These are phyloP conservation scores for Thelephora terrestris DNA, from an alignment of 1,284 basidiomycete genomes.

Conservation along the genomic window DNA sequence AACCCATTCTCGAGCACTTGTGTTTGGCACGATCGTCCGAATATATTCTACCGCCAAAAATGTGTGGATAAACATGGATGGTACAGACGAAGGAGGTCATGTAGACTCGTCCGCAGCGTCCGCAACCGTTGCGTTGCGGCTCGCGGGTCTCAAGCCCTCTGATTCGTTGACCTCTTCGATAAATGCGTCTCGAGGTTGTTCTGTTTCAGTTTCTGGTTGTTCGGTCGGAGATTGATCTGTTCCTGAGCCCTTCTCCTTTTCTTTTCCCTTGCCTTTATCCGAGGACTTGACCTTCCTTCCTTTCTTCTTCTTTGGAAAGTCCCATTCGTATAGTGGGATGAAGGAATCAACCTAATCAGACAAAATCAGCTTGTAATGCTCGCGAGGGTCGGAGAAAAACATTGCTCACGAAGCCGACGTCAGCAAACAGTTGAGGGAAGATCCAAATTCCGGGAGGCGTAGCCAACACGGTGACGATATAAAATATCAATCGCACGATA, in stretches of 20 bases:
- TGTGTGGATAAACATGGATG: constrained; percentile 1
- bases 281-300: constrained; percentile 56
- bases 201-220: constrained; percentile 8
- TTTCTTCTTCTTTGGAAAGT: constrained; percentile 84
- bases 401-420: constrained; percentile 91
- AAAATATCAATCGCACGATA: constrained; percentile 89
- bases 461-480: constrained; percentile 83
- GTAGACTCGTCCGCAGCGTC: constrained; percentile 25
- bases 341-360: constrained; percentile 88
- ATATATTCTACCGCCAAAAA: constrained; percentile 17
- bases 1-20: not conserved
- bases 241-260: constrained; percentile 11
- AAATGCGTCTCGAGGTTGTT: constrained; percentile 19
- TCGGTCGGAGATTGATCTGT: too few relatives aligned
- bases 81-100: constrained; percentile 9
- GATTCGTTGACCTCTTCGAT: constrained; percentile 46
- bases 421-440: constrained; percentile 97
- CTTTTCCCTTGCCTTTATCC: constrained; percentile 16
- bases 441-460: constrained; percentile 95
- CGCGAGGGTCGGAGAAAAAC: not conserved
- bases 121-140: constrained; percentile 39
- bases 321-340: constrained; percentile 97
- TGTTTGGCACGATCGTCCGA: not conserved
- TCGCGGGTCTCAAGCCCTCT: constrained; percentile 43
- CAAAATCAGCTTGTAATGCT: not conserved